Evolutionary conservation across 352 stramenopile genomes (phyloP).

Genomic region (Pythium pyrilobum): DNA sequence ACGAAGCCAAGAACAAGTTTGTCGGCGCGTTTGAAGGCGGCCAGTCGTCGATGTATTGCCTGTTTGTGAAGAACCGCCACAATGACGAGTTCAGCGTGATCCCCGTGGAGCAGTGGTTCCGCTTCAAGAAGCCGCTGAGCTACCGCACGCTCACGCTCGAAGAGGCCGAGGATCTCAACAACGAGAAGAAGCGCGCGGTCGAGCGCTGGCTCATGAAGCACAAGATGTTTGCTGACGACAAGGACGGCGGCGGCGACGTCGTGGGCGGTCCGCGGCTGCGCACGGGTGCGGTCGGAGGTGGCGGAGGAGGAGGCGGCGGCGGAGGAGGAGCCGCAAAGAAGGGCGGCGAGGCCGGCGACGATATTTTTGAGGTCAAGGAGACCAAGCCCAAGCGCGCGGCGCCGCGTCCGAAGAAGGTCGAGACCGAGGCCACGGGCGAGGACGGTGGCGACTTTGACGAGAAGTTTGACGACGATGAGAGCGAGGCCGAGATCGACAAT

Average conservation of each 20-base stretch:
- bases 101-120: constrained; percentile 85
- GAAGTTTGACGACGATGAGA: constrained; percentile 86
- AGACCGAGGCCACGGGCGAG: constrained; percentile 60
- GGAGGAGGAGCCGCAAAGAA: constrained; percentile 27
- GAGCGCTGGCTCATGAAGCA: constrained; percentile 88
- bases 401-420: constrained; percentile 42
- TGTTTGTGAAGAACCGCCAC: constrained; percentile 83
- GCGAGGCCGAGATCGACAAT: constrained; percentile 76
- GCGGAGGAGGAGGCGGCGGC: constrained; percentile 13
- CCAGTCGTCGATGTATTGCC: constrained; percentile 81
- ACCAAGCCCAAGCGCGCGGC: constrained; percentile 39
- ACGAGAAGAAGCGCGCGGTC: constrained; percentile 85
- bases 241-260: constrained; percentile 42
- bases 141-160: constrained; percentile 83
- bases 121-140: constrained; percentile 84
- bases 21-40: constrained; percentile 76
- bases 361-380: constrained; percentile 67
- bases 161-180: constrained; percentile 83
- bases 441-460: constrained; percentile 85
- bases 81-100: constrained; percentile 87
- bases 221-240: constrained; percentile 76
- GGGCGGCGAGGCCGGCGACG: constrained; percentile 32
- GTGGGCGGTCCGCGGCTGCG: constrained; percentile 63
- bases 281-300: constrained; percentile 48
- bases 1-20: constrained; percentile 79